Conservation (phyloP, 495 filamentous ascomycete genomes). For the Bacidia rubella region DNA sequence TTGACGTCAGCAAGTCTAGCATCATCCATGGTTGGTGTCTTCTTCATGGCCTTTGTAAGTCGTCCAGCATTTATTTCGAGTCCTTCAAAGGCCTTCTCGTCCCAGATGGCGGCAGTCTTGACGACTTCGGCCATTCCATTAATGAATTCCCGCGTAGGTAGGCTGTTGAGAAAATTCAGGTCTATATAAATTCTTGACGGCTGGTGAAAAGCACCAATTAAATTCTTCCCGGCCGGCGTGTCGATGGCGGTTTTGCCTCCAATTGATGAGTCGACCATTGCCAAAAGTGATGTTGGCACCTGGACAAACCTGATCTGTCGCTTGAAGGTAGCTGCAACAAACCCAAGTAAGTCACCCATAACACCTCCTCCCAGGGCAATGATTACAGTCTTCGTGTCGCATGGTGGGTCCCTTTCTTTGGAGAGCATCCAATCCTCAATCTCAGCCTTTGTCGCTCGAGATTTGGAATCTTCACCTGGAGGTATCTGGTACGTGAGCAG, state of each 20-base stretch:
- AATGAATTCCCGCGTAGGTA: slow-evolving; percentile 87
- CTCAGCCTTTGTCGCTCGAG: slow-evolving; percentile 79
- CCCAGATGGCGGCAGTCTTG: slow-evolving; percentile 95
- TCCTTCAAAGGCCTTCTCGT: slow-evolving; percentile 72
- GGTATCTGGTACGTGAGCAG: slow-evolving; percentile 78
- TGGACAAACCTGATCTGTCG: slow-evolving; percentile 91
- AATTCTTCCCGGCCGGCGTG: slow-evolving; percentile 90
- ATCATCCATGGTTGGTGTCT: slow-evolving; percentile 37
- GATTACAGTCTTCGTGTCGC: slow-evolving; percentile 86
- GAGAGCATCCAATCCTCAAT: slow-evolving; percentile 97
- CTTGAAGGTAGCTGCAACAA: slow-evolving; percentile 97
- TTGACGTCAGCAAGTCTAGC: slow-evolving; percentile 55
- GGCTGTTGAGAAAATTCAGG: slow-evolving; percentile 77
- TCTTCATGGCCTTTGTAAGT: slow-evolving; percentile 58
- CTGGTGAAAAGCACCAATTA: slow-evolving; percentile 95
- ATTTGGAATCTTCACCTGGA: slow-evolving; percentile 88
- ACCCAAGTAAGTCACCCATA: slow-evolving; percentile 95
- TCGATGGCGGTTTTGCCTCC: slow-evolving; percentile 98
- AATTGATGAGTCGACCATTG: slow-evolving; percentile 98
- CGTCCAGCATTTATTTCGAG: slow-evolving; percentile 66
- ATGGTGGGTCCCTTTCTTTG: slow-evolving; percentile 49
- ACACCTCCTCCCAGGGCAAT: slow-evolving; percentile 95
- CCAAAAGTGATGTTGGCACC: slow-evolving; percentile 83
- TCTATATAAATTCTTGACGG: slow-evolving; percentile 89
- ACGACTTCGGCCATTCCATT: slow-evolving; percentile 99